Evolutionary conservation across 169 alveolate genomes (phyloP).

Genomic region (Plasmodium coatneyi): DNA sequence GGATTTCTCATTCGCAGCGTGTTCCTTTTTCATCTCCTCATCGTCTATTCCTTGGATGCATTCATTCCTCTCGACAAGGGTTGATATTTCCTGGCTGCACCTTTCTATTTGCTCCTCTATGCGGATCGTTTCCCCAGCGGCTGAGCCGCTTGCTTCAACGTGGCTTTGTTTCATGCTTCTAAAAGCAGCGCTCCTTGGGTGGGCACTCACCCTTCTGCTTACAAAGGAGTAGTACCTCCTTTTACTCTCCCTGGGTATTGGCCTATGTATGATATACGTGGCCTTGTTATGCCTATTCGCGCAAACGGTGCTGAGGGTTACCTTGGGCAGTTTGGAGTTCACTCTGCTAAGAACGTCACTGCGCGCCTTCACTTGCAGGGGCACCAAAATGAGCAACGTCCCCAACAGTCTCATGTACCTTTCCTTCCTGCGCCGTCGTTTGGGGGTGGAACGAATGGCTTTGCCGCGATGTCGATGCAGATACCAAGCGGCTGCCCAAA

Average conservation of each 20-base stretch:
- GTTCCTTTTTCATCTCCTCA: conserved; percentile 19
- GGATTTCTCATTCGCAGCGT: not conserved
- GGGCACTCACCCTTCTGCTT: not conserved
- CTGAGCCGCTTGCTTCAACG: not conserved
- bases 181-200: not conserved
- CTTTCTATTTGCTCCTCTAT: conserved; percentile 21
- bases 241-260: not conserved
- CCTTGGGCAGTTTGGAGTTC: not conserved
- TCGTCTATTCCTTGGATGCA: conserved; percentile 14
- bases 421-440: not conserved
- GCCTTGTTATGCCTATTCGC: not conserved
- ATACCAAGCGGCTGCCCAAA: not conserved
- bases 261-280: not conserved
- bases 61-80: conserved; percentile 44
- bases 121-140: not conserved
- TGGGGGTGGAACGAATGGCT: not conserved
- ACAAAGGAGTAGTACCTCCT: not conserved
- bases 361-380: not conserved
- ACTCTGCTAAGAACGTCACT: not conserved
- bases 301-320: not conserved
- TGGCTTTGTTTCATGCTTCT: not conserved
- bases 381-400: not conserved
- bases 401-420: not conserved
- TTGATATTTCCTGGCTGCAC: conserved; percentile 35
- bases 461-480: not conserved